Percentiles rank a stretch among this genome's conserved stretches.
Conservation (phyloP, 805 yeast genomes). For the Teunomyces funiuensis region DNA sequence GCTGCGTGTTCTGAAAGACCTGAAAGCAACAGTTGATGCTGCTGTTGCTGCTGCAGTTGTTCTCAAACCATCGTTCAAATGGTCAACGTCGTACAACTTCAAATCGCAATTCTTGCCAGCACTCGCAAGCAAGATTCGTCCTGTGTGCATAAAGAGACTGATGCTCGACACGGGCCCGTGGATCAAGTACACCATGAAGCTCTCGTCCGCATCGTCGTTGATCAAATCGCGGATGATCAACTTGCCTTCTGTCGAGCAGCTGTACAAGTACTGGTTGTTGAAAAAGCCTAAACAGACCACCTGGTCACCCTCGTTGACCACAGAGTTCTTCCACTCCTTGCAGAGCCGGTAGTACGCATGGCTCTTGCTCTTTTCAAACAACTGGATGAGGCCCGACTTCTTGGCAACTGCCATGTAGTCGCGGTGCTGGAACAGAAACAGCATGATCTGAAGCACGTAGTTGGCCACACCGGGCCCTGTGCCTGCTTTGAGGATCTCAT, state of each 20-base stretch:
- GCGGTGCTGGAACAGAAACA: slow-evolving; percentile 19
- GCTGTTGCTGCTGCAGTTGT: not conserved
- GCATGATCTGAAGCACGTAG: slow-evolving; percentile 22
- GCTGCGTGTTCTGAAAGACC: slow-evolving; percentile 7
- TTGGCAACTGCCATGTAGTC: slow-evolving; percentile 25
- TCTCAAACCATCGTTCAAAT: slow-evolving; percentile 2
- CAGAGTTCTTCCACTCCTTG: slow-evolving; percentile 37
- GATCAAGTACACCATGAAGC: slow-evolving; percentile 25
- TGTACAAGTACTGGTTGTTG: slow-evolving; percentile 28
- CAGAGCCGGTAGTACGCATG: slow-evolving; percentile 19
- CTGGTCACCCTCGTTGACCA: slow-evolving; percentile 20
- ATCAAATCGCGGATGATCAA: slow-evolving; percentile 34
- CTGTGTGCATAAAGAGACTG: slow-evolving; percentile 13
- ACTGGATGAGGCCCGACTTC: slow-evolving; percentile 28
- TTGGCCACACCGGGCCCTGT: slow-evolving; percentile 13
- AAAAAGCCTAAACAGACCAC: slow-evolving; percentile 27
- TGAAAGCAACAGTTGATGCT: not conserved
- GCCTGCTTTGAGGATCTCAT: slow-evolving; percentile 17
- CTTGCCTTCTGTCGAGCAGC: slow-evolving; percentile 35
- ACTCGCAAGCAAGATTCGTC: slow-evolving; percentile 19
- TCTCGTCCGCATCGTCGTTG: slow-evolving; percentile 34
- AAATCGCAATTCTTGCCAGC: slow-evolving; percentile 30
- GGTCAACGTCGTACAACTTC: slow-evolving; percentile 23
- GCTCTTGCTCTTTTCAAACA: slow-evolving; percentile 19
- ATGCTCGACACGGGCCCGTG: slow-evolving; percentile 25